Evolutionary conservation across 164 flowering plant species (phyloP).

Genomic region (Cinnamomum chago): DNA sequence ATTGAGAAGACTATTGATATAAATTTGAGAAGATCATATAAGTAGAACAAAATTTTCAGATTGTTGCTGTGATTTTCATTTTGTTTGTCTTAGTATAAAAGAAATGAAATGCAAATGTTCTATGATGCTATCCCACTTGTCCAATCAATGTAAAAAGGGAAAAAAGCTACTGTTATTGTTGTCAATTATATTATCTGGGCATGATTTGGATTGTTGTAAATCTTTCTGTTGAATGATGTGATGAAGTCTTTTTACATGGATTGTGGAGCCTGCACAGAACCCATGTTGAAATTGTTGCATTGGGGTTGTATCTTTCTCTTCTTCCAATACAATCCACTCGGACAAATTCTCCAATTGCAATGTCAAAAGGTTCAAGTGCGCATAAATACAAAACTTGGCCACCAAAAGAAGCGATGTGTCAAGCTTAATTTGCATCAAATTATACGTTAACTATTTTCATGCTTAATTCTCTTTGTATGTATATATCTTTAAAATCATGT

Average conservation of each 20-base stretch:
- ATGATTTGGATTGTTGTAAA: neutral
- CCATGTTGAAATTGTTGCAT: neutral
- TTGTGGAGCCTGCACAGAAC: neutral
- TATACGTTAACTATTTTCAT: too few relatives aligned
- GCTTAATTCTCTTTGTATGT: too few relatives aligned
- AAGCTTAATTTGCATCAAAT: too few relatives aligned
- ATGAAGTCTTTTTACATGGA: neutral
- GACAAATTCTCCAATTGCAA: too few relatives aligned
- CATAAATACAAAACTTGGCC: too few relatives aligned
- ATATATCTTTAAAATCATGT: too few relatives aligned
- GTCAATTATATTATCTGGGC: neutral
- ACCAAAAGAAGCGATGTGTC: too few relatives aligned
- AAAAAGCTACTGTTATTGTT: too few relatives aligned
- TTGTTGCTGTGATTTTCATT: neutral
- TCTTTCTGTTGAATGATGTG: too few relatives aligned
- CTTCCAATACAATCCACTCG: neutral
- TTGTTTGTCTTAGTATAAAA: neutral
- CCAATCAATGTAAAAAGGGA: too few relatives aligned
- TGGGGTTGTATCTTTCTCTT: neutral
- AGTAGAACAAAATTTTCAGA: neutral
- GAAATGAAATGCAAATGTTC: neutral
- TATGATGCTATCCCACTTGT: neutral
- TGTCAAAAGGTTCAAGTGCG: too few relatives aligned
- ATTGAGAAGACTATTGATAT: neutral
- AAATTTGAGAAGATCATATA: neutral